Conservation (phyloP, 2,329 filamentous ascomycete genomes). For the Aspergillus tamarii region DNA sequence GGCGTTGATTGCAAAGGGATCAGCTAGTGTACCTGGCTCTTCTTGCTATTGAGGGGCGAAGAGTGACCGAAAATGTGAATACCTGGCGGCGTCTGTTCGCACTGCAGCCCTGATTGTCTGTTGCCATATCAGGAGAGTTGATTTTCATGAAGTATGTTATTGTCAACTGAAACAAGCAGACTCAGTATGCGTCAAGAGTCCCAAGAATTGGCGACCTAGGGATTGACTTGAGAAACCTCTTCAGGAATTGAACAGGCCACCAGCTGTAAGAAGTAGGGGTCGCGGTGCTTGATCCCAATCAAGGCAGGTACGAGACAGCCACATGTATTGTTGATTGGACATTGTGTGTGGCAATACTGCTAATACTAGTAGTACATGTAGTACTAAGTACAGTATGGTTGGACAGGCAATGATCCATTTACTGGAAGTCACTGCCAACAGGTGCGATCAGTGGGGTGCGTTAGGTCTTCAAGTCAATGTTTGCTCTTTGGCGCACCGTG, state of each 20-base stretch:
- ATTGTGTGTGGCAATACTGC: neutral
- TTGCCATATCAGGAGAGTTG: constrained; percentile 7
- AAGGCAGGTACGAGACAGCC: constrained; percentile 3
- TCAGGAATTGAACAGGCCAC: neutral
- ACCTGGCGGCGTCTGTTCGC: constrained; percentile 16
- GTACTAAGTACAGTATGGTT: neutral
- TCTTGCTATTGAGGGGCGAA: constrained; percentile 22
- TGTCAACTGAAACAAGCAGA: neutral
- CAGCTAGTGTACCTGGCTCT: constrained; percentile 27
- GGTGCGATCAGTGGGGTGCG: neutral
- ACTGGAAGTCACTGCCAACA: neutral
- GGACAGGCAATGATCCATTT: neutral
- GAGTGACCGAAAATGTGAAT: constrained; percentile 25
- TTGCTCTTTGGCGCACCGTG: neutral
- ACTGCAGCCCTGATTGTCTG: constrained; percentile 6
- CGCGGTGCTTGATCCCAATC: neutral
- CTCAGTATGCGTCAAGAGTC: neutral
- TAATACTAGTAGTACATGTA: neutral
- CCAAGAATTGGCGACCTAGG: neutral
- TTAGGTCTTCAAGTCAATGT: neutral
- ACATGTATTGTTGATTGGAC: constrained; percentile 1
- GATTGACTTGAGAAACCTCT: too few species aligned
- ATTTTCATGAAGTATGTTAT: neutral
- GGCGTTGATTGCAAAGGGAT: neutral
- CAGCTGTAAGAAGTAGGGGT: neutral